A percentile compares a stretch with the other conserved stretches of the same genome.
phyloP scores from a whole-genome alignment of 2,329 filamentous ascomycete species.

The Cercospora canescens region DNA sequence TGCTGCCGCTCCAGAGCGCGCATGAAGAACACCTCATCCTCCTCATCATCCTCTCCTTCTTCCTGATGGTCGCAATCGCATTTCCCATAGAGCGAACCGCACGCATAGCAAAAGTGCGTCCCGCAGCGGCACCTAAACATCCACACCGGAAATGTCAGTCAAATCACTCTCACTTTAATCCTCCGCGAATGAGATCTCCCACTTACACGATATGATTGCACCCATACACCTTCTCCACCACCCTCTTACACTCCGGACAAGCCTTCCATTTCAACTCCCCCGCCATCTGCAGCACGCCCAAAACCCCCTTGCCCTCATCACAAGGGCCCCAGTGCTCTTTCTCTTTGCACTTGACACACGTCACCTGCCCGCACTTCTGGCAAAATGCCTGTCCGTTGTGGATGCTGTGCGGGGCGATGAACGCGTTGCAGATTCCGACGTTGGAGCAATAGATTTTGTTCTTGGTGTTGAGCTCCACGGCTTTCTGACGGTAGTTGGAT shows the following conservation, averaged over 20 bases:
- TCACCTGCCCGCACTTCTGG: conserved; percentile 21
- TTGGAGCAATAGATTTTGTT: conserved; percentile 22
- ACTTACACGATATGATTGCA: conserved; percentile 22
- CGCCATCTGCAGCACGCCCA: conserved; percentile 1
- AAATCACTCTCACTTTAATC: no score
- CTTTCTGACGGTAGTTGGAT: conserved; percentile 3
- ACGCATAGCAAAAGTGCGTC: conserved; percentile 17
- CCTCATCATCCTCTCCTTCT: neutral
- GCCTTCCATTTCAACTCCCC: conserved; percentile 10
- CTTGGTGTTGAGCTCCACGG: conserved; percentile 21
- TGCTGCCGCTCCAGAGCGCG: neutral
- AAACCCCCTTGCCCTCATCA: neutral
- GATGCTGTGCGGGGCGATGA: conserved; percentile 24
- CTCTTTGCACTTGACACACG: conserved; percentile 24
- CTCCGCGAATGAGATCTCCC: no score
- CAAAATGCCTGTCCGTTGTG: conserved; percentile 25
- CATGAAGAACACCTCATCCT: neutral
- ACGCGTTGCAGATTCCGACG: conserved; percentile 10
- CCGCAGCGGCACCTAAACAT: conserved; percentile 11
- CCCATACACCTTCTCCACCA: conserved; percentile 18
- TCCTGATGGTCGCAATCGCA: conserved; percentile 12
- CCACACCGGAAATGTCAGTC: neutral
- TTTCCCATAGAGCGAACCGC: conserved; percentile 1
- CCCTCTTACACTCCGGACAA: conserved; percentile 15
- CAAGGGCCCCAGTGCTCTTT: conserved; percentile 23